Percentiles rank a stretch among this genome's conserved stretches.
Conservation (phyloP, 1,284 basidiomycete species). For the Neolentinus lepideus region DNA sequence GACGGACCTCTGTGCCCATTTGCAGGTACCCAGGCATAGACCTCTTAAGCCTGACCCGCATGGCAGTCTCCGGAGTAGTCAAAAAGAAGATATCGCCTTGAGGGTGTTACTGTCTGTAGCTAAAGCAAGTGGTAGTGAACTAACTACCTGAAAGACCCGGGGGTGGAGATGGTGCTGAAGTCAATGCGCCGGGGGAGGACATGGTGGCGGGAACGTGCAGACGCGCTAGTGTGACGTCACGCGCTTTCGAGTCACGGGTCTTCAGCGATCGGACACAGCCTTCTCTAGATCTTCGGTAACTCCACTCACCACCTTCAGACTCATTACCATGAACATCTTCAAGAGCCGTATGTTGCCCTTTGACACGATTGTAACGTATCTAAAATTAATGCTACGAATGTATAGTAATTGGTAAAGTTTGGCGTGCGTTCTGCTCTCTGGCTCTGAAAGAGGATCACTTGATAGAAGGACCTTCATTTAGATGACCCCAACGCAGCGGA, state of each 20-base stretch:
- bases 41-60: not conserved
- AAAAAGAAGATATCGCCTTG: not conserved
- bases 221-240: conserved; percentile 14
- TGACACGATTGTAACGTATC: conserved; percentile 6
- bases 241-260: not conserved
- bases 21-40: conserved; percentile 13
- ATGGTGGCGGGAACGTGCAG: conserved; percentile 5
- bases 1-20: conserved; percentile 8
- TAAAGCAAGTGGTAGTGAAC: too few species aligned
- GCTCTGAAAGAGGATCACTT: not conserved
- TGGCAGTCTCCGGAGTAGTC: not conserved
- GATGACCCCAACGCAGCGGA: conserved; percentile 86
- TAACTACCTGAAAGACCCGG: not conserved
- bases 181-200: conserved; percentile 9
- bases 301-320: too few species aligned
- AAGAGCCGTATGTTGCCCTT: conserved; percentile 67
- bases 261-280: not conserved
- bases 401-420: conserved; percentile 87
- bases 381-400: conserved; percentile 6
- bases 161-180: not conserved
- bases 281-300: not conserved
- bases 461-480: conserved; percentile 22
- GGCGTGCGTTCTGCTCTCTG: conserved; percentile 60
- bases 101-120: not conserved
- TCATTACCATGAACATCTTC: conserved; percentile 66